Base-by-base conservation (phyloP, 2,329 filamentous ascomycete species). In the Aspergillus costaricaensis region DNA sequence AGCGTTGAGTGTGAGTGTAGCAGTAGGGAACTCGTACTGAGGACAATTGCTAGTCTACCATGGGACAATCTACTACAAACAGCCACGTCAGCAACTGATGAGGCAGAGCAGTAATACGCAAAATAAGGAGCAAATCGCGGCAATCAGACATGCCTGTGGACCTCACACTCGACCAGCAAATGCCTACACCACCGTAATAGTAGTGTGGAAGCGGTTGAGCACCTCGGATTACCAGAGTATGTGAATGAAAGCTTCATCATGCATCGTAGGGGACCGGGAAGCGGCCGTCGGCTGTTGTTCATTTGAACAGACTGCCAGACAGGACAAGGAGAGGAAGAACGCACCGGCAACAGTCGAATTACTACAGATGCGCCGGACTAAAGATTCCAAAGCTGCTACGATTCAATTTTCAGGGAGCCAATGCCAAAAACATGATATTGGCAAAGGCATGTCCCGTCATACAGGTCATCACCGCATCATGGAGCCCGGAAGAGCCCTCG, bases 401-500 rank as follows among this genome's bases (percentile, higher is more conserved):
- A 36, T 36, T 36, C 32, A 36, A 36, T 36, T 15, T 12, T 15
- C 32, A 36, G 39, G 23, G 53, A 12, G 21, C 30, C 5, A 3
- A 21, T 15, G 38, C 38, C 7, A 15, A 8, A 23, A 51, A 41
- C 32, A 48, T 6, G 25, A 21, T 19, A 63, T 17, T n/a, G 54
- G 57, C 62, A 60, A 66, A 58, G 55, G 58, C 62, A 63, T 79
- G 77, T 79, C 73, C 72, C 77, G 72, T 72, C 76, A 76, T 63
- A 73, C 74, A 79, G 77, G 77, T 79, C 77, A 79, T 79, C 77
- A 79, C 68, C 77, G 75, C 69, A 74, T 80, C 75, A 75, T 79
- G 76, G 72, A 76, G 72, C 72, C 68, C 51, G 30, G 55, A 65
- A 65, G 63, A 77, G 76, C 74, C 76, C 76, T 91, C 88, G 86